Base-by-base conservation (phyloP, 768 basidiomycete species). In the Mycena amicta region DNA sequence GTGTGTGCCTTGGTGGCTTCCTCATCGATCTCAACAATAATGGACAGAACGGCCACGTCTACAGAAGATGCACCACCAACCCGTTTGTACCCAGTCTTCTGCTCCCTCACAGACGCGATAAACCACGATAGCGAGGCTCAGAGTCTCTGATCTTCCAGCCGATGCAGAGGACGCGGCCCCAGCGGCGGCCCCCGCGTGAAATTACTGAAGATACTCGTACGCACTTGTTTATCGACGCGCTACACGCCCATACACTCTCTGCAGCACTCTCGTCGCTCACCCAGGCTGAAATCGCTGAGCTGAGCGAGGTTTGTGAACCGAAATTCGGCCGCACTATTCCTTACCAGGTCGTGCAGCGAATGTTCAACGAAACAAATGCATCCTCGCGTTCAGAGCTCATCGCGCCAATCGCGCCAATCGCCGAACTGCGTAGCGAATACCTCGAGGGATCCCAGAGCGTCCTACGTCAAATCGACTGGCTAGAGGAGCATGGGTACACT, bases 381-480 rank as follows among this genome's bases (percentile, higher is more conserved):
- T 53, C 55, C 27, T 29, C 62, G 41, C 62, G 59, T 16, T 53
- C 31, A 23, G 53, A 60, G 49, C 74, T 90, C 47, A 79, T 92
- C 57, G 80, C 83, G 29, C 67, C 72, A 18, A 74, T 88, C 50
- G 75, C 76, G 12, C 76, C 84, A 3, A 83, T 89, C 60, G 70
- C 78, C 1, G 71, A 71, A 3, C 74, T 93, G 45, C 83, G 87
- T 27, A 75, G 71, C 4, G 90, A 92, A 72, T 93, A 93, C 64
- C 82, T 84, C 64, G 75, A 77, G 30, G 85, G 84, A 2, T 78
- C 85, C 0, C 74, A 74, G 8, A 67, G 74, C 4, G 92, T 95
- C 67, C 68, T 89, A 4, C 76, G 80, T 55, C 92, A 96, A 74
- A 89, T 98, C 59, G 84, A 90, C 62, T 85, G 83, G 74, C 74